Base-by-base conservation (phyloP, 208 protist species). In the Acanthamoeba castellanii region DNA sequence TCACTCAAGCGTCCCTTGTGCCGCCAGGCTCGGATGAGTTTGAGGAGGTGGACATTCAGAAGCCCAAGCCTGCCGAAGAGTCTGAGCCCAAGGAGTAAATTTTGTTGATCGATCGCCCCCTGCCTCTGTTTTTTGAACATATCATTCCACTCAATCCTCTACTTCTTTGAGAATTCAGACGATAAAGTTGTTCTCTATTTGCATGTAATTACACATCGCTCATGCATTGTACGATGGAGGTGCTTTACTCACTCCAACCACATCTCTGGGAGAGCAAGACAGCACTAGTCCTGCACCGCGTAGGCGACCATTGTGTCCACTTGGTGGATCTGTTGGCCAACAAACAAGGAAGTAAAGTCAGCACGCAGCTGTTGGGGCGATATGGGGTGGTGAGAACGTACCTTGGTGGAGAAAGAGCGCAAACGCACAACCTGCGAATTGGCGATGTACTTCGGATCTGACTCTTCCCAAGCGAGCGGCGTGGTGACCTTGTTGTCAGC, bases 391-490 rank as follows among this genome's bases (percentile, higher is more conserved):
- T 3, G 37, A 89, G 8, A 0, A 34, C 16, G 91, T 64, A 61
- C 91, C 91, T 95, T 95, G 55, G 93, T 95, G 27, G 70, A 74
- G 61, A 99, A 99, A 22, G 98, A 99, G 59, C 99, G 97, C 76
- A 99, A 96, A 93, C 98, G 96, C 45, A 99, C 99, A 81, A 99
- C 97, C 85, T 97, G 97, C 52, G 98, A 98, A 57, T 99, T 98
- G 16, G 97, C 94, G 70, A 99, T 98, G 92, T 99, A 98, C 95
- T 99, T 98, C 42, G 99, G 98, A 89, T 99, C 98, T 57, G 97
- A 98, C 94, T 98, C 97, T 96, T 99, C 99, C 99, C 99, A 99
- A 74, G 97, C 96, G 9, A 97, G 94, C 34, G 99, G 98, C 16
- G 98, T 96, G 1, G 97, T 84, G 30, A 95, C 96, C 76, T 98